Conservation (phyloP, 208 protist genomes). For the Leishmania aethiopica region DNA sequence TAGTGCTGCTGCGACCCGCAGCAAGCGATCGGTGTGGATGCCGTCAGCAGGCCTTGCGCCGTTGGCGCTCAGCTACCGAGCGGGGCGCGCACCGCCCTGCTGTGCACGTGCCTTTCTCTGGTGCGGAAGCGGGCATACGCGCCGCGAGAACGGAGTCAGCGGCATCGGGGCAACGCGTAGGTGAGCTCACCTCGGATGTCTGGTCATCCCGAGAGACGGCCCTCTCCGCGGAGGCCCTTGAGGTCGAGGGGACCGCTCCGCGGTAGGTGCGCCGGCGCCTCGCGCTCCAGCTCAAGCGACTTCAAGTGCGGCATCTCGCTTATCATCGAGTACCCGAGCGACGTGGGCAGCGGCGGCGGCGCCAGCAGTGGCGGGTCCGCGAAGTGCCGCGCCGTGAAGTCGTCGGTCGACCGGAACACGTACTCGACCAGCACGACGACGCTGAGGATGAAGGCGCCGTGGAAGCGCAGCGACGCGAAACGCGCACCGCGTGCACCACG, state of each 20-base stretch:
- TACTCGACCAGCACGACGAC: constrained; percentile 52
- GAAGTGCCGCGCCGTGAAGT: constrained; percentile 36
- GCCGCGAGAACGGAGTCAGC: background rate
- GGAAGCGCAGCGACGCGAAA: constrained; percentile 59
- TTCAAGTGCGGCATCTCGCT: constrained; percentile 71
- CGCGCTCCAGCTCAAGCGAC: constrained; percentile 48
- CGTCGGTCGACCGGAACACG: constrained; percentile 57
- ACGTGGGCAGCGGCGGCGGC: constrained; percentile 56
- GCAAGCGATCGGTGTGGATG: background rate
- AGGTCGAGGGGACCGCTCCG: constrained; percentile 23
- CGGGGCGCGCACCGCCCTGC: background rate
- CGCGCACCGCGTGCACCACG: constrained; percentile 55
- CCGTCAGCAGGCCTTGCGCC: background rate
- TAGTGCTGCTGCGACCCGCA: background rate
- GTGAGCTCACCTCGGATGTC: background rate
- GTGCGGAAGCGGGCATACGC: background rate
- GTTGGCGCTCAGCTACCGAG: background rate
- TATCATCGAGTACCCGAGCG: constrained; percentile 46
- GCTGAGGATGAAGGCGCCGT: constrained; percentile 45
- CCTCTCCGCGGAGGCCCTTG: background rate
- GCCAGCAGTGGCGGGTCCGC: constrained; percentile 51
- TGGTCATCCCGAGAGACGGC: background rate
- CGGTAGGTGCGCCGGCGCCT: constrained; percentile 47
- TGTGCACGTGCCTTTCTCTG: background rate
- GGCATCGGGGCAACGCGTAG: background rate